Evolutionary conservation across 2,329 filamentous ascomycete species (phyloP).

Genomic region (Teratosphaeria viscida): DNA sequence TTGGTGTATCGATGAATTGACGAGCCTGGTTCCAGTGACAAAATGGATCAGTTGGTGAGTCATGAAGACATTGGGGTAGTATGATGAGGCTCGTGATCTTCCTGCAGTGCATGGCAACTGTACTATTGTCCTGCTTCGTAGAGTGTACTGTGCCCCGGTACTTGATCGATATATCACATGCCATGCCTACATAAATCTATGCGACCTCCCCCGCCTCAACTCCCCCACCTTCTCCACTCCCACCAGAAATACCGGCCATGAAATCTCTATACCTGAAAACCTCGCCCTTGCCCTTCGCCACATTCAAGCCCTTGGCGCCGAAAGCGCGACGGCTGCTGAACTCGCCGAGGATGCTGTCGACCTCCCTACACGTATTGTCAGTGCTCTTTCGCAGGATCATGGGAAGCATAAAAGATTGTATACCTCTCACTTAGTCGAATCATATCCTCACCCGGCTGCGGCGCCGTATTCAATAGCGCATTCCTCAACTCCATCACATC

Average conservation of each 20-base stretch:
- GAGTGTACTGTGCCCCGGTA: neutral
- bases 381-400: neutral
- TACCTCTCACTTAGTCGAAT: slow-evolving; percentile 47
- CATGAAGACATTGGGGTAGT: neutral
- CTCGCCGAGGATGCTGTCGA: slow-evolving; percentile 77
- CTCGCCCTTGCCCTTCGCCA: slow-evolving; percentile 53
- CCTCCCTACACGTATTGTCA: slow-evolving; percentile 44
- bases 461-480: slow-evolving; percentile 69
- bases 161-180: neutral
- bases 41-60: neutral
- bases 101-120: neutral
- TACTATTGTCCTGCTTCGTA: neutral
- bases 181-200: neutral
- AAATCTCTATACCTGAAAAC: slow-evolving; percentile 94
- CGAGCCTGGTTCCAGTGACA: neutral
- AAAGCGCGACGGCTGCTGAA: slow-evolving; percentile 81
- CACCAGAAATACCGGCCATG: slow-evolving; percentile 43
- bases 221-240: slow-evolving; percentile 23
- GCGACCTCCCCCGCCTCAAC: neutral
- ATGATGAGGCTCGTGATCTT: neutral
- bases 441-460: slow-evolving; percentile 52
- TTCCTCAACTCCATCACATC: slow-evolving; percentile 74
- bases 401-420: neutral
- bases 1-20: neutral
- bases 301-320: slow-evolving; percentile 45